Base-by-base conservation (phyloP, 2,329 filamentous ascomycete genomes). In the Akanthomyces dipterigenus region DNA sequence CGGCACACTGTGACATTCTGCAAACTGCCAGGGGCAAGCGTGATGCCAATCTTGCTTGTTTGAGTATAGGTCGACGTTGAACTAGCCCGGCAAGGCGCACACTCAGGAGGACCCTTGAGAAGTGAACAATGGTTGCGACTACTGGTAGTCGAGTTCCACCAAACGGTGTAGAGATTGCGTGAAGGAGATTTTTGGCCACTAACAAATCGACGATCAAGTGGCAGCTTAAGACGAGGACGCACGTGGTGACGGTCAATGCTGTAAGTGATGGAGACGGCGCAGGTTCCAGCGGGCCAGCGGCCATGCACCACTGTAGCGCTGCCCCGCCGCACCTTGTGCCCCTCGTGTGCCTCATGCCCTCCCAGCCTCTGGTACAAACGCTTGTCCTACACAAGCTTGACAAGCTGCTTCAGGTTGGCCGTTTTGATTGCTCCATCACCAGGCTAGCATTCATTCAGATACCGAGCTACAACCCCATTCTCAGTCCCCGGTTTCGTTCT, bases 361-460 rank as follows among this genome's bases (percentile, higher is more conserved):
- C 31, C 6, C 31, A 34, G 31, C 34, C 18, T 20, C 14, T 40
- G 11, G 16, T 40, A 14, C 42, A 57, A 48, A 57, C 55, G 43
- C 28, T 24, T 2, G 38, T 45, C 26, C 53, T 56, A 24, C 28
- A 38, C n/a, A 22, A 38, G 5, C 2, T 36, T 38, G 42, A 16
- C 18, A 3, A 46, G 11, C 20, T 38, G 43, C 43, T 60, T 53
- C 57, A 53, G 24, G 46, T 59, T 51, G 45, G 14, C 16, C n/a
- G 7, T 51, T 58, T 20, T 34, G 1, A 42, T 51, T 51, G 6
- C 56, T 36, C 24, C 34, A 11, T 22, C 36, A 26, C 20, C 36
- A 43, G 45, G 20, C 57, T 60, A 60, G 57, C 57, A 53, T 54
- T 20, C 20, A 60, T 60, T 60, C 38, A 46, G 40, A 53, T 60